These are phyloP conservation scores for Pseudogymnoascus sp. DNA, from an alignment of 2,329 filamentous ascomycete species.

Conservation along the genomic window DNA sequence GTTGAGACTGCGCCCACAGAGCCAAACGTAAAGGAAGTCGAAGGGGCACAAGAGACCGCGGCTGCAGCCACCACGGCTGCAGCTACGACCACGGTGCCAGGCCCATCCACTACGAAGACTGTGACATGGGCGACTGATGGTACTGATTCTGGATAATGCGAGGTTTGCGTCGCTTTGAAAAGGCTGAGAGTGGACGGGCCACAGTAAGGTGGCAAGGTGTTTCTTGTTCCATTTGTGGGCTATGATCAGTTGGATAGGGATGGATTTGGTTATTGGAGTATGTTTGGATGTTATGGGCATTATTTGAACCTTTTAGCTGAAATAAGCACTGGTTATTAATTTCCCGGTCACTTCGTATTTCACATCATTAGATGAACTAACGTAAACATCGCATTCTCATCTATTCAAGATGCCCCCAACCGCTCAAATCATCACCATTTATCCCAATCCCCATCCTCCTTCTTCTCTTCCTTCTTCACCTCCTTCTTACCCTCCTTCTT, in stretches of 20 bases:
- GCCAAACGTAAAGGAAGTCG: too few relatives aligned
- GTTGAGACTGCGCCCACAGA: too few relatives aligned
- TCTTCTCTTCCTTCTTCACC: constrained; percentile 14
- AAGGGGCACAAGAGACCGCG: too few relatives aligned
- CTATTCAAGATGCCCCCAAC: neutral
- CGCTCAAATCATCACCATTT: constrained; percentile 18
- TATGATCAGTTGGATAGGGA: neutral
- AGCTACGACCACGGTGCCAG: neutral
- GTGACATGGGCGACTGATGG: neutral
- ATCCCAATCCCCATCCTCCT: constrained; percentile 23
- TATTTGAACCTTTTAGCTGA: neutral
- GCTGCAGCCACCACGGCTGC: neutral
- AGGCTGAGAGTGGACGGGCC: neutral
- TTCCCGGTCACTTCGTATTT: neutral
- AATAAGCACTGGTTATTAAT: neutral
- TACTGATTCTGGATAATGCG: neutral
- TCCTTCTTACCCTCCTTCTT: constrained; percentile 20
- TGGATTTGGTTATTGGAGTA: neutral
- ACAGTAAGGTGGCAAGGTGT: neutral
- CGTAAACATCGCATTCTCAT: neutral
- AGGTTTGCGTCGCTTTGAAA: neutral
- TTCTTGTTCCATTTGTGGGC: neutral
- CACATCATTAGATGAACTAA: neutral
- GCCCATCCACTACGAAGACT: neutral
- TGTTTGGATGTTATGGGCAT: neutral